Base-by-base conservation (phyloP, 495 filamentous ascomycete genomes). In the Penicillium odoratum region DNA sequence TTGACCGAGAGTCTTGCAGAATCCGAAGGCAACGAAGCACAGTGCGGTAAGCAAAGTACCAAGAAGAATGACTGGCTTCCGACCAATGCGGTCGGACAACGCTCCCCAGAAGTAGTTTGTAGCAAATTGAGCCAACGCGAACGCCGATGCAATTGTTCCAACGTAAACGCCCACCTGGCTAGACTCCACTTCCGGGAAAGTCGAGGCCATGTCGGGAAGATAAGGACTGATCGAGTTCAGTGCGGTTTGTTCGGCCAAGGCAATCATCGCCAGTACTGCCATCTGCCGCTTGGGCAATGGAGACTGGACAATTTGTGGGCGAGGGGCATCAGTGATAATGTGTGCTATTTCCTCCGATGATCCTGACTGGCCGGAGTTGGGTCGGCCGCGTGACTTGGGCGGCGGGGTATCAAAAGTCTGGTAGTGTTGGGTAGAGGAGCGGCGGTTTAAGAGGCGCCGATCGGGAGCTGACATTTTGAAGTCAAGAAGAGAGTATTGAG, bases 211-310 rank as follows among this genome's bases (percentile, higher is more conserved):
- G 55, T 91, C 83, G 0, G 94, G 94, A 0, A 98, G 83, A 71
- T 98, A 98, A 0, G 94, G 94, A n/a, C 88, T 89, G 58, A 98
- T 96, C 13, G 89, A 94, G 66, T 98, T 98, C 64, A 98, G 83
- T 1, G 94, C 94, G 0, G 95, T 97, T 74, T 98, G 94, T 63
- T 98, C 94, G 33, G 90, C 87, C 18, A 98, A 79, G 4, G 92
- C 91, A 47, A 98, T 89, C 60, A 98, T 73, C 3, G 92, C 94
- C 28, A 98, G 78, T 2, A 97, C 84, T 5, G 82, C 79, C 51
- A 98, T 86, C 71, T 98, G 95, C 65, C 76, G 87, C 62, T 82
- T 87, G 1, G 94, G 94, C 26, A 97, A 76, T 0, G 93, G 90
- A 0, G 90, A 89, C 31, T 80, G 69, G 6, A 18, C 31, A 42